phyloP scores from a whole-genome alignment of 371 early-diverging fungal species.

The Rhizopus microsporus region DNA sequence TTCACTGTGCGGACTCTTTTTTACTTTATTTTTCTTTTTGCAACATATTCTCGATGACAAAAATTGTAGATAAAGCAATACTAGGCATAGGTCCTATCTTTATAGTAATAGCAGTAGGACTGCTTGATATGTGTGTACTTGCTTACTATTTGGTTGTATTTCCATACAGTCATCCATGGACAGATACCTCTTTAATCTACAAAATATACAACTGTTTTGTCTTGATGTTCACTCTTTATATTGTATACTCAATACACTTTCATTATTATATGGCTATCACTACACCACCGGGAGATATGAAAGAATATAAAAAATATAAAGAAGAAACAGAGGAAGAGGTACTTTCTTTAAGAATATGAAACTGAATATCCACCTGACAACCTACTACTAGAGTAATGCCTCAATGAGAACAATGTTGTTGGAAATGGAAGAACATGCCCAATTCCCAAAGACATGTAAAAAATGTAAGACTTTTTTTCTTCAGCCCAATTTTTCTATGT shows the following conservation, averaged over 20 bases:
- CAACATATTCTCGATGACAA: conserved; percentile 27
- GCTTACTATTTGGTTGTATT: conserved; percentile 52
- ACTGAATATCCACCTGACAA: conserved; percentile 11
- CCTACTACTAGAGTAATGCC: conserved; percentile 18
- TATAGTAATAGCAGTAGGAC: conserved; percentile 50
- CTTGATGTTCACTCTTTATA: conserved; percentile 46
- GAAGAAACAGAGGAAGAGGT: conserved; percentile 9
- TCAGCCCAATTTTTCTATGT: no score
- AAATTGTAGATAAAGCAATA: conserved; percentile 55
- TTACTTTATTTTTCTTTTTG: not conserved
- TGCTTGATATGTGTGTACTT: conserved; percentile 52
- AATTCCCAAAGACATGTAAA: conserved; percentile 50
- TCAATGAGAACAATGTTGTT: conserved; percentile 38
- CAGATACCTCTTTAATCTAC: conserved; percentile 26
- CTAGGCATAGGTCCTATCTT: conserved; percentile 57
- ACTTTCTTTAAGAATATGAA: not conserved
- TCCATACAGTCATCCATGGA: conserved; percentile 44
- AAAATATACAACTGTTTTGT: conserved; percentile 34
- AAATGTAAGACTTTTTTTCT: conserved; percentile 38
- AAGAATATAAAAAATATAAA: conserved; percentile 23
- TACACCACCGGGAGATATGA: conserved; percentile 53
- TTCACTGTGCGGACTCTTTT: not conserved
- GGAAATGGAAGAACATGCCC: conserved; percentile 51
- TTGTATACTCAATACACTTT: conserved; percentile 58
- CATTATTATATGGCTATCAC: conserved; percentile 64